phyloP scores from a whole-genome alignment of 768 basidiomycete species.

The Pleurotus eryngii region DNA sequence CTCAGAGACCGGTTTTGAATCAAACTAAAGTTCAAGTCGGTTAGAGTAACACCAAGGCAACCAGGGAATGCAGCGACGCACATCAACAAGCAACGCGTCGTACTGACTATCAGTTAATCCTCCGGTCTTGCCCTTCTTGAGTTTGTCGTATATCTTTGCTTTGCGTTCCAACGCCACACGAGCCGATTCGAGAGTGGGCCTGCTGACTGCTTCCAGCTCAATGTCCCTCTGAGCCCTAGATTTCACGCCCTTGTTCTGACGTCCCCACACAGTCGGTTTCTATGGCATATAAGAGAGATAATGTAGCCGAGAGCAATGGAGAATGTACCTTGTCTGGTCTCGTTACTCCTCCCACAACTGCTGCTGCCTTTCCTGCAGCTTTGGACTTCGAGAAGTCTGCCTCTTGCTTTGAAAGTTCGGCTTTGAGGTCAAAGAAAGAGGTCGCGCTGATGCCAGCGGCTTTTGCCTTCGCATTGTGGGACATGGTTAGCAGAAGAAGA shows the following conservation, averaged over 20 bases:
- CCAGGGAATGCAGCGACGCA: conserved; percentile 34
- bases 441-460: conserved; percentile 67
- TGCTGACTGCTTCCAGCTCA: conserved; percentile 67
- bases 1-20: conserved; percentile 47
- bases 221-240: conserved; percentile 63
- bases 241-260: conserved; percentile 71
- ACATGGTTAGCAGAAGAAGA: conserved; percentile 25
- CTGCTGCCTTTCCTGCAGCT: conserved; percentile 49
- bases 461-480: conserved; percentile 56
- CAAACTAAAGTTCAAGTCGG: conserved; percentile 47
- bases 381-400: conserved; percentile 57
- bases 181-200: conserved; percentile 68
- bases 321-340: conserved; percentile 64
- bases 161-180: conserved; percentile 73
- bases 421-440: conserved; percentile 83
- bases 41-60: neutral
- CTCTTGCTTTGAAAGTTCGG: conserved; percentile 63
- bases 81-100: conserved; percentile 72
- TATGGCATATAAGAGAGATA: conserved; percentile 20
- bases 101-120: conserved; percentile 76
- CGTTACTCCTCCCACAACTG: conserved; percentile 59
- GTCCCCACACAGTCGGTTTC: conserved; percentile 79
- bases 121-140: conserved; percentile 73
- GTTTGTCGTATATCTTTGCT: conserved; percentile 75
- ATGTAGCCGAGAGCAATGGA: neutral